phyloP scores from a whole-genome alignment of 2,329 filamentous ascomycete species.

The Colletotrichum sp. region DNA sequence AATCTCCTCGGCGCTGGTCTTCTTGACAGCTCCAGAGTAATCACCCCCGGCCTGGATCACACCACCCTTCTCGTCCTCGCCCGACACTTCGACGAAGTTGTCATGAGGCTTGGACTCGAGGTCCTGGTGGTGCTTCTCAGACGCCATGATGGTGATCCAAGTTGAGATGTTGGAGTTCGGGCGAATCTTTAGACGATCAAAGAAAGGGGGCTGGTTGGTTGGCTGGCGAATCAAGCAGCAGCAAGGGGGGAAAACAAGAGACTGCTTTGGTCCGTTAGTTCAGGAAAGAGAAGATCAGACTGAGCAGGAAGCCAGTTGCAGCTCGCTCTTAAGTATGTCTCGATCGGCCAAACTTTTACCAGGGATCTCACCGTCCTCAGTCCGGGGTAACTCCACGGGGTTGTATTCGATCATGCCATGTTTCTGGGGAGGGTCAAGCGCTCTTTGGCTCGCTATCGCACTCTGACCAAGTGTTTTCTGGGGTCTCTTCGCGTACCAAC shows the following conservation, averaged over 20 bases:
- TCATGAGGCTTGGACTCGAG: slow-evolving; percentile 30
- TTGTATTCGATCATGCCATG: background rate
- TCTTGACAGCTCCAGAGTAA: slow-evolving; percentile 38
- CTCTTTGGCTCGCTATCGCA: background rate
- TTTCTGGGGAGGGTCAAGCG: background rate
- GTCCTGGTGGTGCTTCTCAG: slow-evolving; percentile 8
- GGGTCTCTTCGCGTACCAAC: background rate
- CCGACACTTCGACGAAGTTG: slow-evolving; percentile 27
- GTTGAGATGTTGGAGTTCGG: background rate
- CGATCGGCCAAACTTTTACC: background rate
- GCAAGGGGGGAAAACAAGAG: background rate
- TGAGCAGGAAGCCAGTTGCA: background rate
- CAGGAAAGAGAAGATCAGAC: background rate
- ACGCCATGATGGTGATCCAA: background rate
- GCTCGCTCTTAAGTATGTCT: background rate
- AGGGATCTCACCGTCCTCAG: background rate
- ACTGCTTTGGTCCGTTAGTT: background rate
- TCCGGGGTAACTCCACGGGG: slow-evolving; percentile 11
- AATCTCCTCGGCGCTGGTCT: slow-evolving; percentile 37
- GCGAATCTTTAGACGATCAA: background rate
- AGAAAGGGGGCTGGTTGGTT: background rate
- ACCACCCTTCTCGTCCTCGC: slow-evolving; percentile 25
- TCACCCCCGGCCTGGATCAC: slow-evolving; percentile 29
- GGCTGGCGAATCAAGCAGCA: background rate
- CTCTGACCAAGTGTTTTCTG: background rate